phyloP scores from a whole-genome alignment of 2,329 filamentous ascomycete species.

The Oidium heveae region DNA sequence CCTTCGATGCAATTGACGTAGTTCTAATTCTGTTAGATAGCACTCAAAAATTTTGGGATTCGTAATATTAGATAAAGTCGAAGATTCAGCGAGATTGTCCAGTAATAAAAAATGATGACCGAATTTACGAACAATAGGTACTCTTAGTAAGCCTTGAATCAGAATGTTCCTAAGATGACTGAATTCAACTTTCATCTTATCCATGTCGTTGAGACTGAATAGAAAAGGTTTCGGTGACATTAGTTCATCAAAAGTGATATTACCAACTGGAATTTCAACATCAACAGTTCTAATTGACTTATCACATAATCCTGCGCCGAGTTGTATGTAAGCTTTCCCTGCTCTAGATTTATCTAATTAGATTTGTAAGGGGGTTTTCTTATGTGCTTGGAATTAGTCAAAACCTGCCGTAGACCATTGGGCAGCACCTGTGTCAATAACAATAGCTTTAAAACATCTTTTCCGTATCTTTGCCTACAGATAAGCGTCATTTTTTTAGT shows the following conservation, averaged over 20 bases:
- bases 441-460: not conserved
- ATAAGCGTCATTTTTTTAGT: not conserved
- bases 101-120: too few relatives aligned
- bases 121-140: too few relatives aligned
- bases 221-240: not conserved
- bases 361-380: not conserved
- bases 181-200: not conserved
- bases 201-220: not conserved
- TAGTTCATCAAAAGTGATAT: not conserved
- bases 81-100: not conserved
- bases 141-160: not conserved
- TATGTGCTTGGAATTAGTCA: not conserved
- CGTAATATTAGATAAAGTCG: not conserved
- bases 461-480: not conserved
- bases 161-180: not conserved
- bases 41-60: not conserved
- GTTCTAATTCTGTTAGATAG: not conserved
- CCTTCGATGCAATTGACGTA: not conserved
- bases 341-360: not conserved
- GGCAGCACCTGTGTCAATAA: slow-evolving; percentile 1
- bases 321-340: not conserved
- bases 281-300: too few relatives aligned
- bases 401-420: not conserved
- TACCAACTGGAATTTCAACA: not conserved
- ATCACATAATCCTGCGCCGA: too few relatives aligned